Base-by-base conservation (phyloP, 495 filamentous ascomycete species). In the Hypoxylon lienhwacheense region DNA sequence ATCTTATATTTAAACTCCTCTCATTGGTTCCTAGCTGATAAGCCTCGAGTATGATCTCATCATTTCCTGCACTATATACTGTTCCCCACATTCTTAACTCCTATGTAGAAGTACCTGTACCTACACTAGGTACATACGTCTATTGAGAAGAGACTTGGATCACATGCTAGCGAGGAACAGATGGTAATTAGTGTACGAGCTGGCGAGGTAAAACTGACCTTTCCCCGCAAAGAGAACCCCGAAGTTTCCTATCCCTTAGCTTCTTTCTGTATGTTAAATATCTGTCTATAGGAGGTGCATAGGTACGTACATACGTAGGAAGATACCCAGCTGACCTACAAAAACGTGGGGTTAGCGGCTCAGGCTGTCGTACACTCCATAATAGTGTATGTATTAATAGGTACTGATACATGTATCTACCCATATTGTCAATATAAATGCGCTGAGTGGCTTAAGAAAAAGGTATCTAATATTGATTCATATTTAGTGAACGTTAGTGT, bases 161-260 rank as follows among this genome's bases (percentile, higher is more conserved):
- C 51, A 61, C 57, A 55, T 61, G 50, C 40, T 34, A 51, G 41
- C 29, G 5, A 22, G 26, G 16, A 25, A 25, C 40, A 48, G 37
- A 26, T 26, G n/a, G n/a, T n/a, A n/a, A n/a, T n/a, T n/a, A n/a
- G n/a, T n/a, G n/a, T n/a, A n/a, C n/a, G n/a, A n/a, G n/a, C n/a
- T n/a, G n/a, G n/a, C n/a, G n/a, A n/a, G n/a, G n/a, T n/a, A n/a
- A n/a, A n/a, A n/a, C n/a, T 43, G 16, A 15, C 42, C 45, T 22
- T 31, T 15, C 48, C 53, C 46, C 58, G 51, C 58, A 47, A 47
- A 40, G 52, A 58, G 41, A 54, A 2, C 57, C 58, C 58, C 58
- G 28, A 45, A 60, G 3, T 41, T 34, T 54, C 36, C 32, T 40
- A 47, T 40, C 40, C 36, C 17, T 28, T 5, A 15, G 7, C 26